Evolutionary conservation across 2,329 filamentous ascomycete species (phyloP), one percentile per base, ranked within the genome.

Genomic region (Rosellinia necatrix): DNA sequence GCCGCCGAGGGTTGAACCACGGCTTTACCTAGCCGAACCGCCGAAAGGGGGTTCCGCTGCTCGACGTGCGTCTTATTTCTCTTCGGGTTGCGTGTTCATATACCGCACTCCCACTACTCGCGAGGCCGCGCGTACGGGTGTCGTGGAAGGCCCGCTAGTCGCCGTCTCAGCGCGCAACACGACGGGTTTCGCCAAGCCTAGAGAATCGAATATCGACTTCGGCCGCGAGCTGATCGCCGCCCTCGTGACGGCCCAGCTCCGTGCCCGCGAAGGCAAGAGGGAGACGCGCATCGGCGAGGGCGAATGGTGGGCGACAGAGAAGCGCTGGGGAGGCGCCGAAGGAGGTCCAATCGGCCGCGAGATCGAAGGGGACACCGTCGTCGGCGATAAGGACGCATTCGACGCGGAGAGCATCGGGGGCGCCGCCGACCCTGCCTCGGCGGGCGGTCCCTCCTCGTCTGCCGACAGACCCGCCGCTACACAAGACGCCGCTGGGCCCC

Each of bases 281-380:
- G 85, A 88, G 69, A 76, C 75, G 47, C 76, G 81, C 0, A 78
- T 85, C 53, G 85, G 84, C 1, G 77, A 84, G 49, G 80, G 75
- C 15, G 74, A 80, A 57, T 88, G 85, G 85, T 88, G 85, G 85
- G 77, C 83, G 0, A 79, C 76, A 6, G 78, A 77, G 63, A 81
- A 76, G 29, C 79, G 85, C 53, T 88, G 85, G 85, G 85, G 85
- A 48, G 85, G 85, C 42, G 84, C 83, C 3, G 66, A 79, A 7
- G 85, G 85, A 27, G 85, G 85, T 0, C 81, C 83, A 3, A 86
- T 87, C 59, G 85, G 85, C 2, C 78, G 81, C 22, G 85, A 88
- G 70, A 72, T 82, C 27, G 81, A 84, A 40, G 74, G 74, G 37
- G 77, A 81, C 30, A 17, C 34, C 8, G 63, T 76, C 22, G 64